These are phyloP conservation scores for Quercus agrifolia DNA, from an alignment of 306 rosid genomes.

Conservation along the genomic window DNA sequence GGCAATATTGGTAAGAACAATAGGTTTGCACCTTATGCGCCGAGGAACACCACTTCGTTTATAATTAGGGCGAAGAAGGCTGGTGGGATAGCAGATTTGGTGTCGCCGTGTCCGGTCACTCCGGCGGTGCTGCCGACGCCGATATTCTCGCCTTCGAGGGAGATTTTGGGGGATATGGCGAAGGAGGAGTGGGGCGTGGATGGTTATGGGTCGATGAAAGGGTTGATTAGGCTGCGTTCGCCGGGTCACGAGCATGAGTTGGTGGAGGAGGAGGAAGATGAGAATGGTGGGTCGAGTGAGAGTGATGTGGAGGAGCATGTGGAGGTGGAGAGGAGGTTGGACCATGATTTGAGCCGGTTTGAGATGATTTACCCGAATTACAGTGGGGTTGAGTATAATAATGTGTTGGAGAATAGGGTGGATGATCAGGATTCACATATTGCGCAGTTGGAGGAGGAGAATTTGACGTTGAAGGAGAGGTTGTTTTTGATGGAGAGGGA, in stretches of 20 bases:
- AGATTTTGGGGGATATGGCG: constrained; percentile 59
- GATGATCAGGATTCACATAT: constrained; percentile 96
- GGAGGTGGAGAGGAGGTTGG: constrained; percentile 90
- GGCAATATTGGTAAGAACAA: not conserved
- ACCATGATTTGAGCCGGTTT: constrained; percentile 88
- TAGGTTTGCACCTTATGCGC: constrained; percentile 80
- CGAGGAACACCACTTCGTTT: constrained; percentile 75
- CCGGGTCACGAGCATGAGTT: constrained; percentile 39
- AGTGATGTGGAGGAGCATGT: constrained; percentile 89
- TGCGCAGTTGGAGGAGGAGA: constrained; percentile 91
- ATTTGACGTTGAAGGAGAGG: constrained; percentile 84
- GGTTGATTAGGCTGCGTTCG: constrained; percentile 63
- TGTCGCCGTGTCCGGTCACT: constrained; percentile 82
- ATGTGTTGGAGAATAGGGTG: constrained; percentile 74
- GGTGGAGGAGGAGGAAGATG: constrained; percentile 48
- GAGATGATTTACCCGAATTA: constrained; percentile 89
- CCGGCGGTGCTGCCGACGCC: constrained; percentile 91
- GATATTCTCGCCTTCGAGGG: constrained; percentile 55
- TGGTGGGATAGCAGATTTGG: constrained; percentile 73
- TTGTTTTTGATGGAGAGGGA: constrained; percentile 87
- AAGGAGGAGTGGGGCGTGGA: constrained; percentile 86
- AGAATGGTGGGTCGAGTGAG: constrained; percentile 72
- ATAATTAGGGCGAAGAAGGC: constrained; percentile 62
- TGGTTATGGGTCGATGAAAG: constrained; percentile 85
- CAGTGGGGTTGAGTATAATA: constrained; percentile 67